Evolutionary conservation across 768 basidiomycete genomes (phyloP), one percentile per base, ranked within the genome.

Genomic region (Coprinopsis cinerea): DNA sequence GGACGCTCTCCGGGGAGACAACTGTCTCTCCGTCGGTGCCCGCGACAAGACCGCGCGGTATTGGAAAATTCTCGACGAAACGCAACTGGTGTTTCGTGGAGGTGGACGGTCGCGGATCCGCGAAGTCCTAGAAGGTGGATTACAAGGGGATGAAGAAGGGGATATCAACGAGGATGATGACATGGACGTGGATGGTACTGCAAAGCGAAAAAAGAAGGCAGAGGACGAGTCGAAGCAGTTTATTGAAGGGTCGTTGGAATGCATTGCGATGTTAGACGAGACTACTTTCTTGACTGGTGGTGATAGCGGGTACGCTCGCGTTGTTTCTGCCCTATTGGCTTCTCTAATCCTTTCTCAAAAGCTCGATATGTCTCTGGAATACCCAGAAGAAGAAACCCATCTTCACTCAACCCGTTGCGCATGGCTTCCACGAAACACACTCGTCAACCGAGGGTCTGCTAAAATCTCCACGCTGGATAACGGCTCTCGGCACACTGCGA

Each of bases 21-120:
- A 83, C 1, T 88, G 87, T 14, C 81, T 97, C 17, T 93, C 85
- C 28, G 87, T 86, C 4, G 96, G 95, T 17, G 89, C 83, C 0
- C 75, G 92, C 27, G 96, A 99, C 71, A 86, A 91, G 62, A 96
- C 93, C 0, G 79, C 85, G 52, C 77, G 96, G 28, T 98, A 81
- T 68, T 99, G 95, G 95, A 97, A 97, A 69, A 87, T 98, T 45
- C 81, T 83, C 30, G 95, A 99, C 47, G 93, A 97, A 66, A 90
- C 79, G 11, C 95, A 98, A 61, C 74, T 99, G 22, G 93, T 99
- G 5, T 97, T 98, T 61, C 80, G 96, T 30, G 96, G 95, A 22
- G 96, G 96, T n/a, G 92, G 88, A 3, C 77, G 81, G 57, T 93
- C 86, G 67, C 78, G 78, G 28, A 73, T 90, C 55, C 72, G 87